Base-by-base conservation (phyloP, 2,329 filamentous ascomycete species). In the Diaporthe citriasiana region DNA sequence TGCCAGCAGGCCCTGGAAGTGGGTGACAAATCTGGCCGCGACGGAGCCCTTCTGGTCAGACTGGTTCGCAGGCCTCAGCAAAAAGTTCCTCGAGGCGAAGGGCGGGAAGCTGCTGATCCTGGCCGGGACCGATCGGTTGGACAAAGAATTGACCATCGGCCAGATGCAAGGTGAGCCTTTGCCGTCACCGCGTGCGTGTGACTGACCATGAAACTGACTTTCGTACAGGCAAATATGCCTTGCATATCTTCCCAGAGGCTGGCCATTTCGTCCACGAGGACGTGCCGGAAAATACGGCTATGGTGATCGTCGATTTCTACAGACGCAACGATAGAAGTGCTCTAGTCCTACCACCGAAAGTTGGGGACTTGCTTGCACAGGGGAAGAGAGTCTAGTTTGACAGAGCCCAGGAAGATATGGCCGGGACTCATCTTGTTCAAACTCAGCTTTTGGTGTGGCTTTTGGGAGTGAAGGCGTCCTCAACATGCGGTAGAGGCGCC, bases 201-300 rank as follows among this genome's bases (percentile, higher is more conserved):
- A n/a, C 15, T 3, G 35, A 35, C 19, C 25, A 59, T 76, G 40
- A 17, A 55, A 78, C 74, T 74, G 33, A 73, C 33, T 35, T 12
- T 40, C 4, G 3, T 22, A 6, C 75, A 91, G 93, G 95, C 7
- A 98, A 98, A 87, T 99, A 98, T 81, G 95, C 97, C 73, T 86
- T 99, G 59, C 94, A 98, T 78, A 95, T 99, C 9, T 94, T 98
- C 79, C 95, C 97, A 0, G 94, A 98, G 81, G 95, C 97, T 1
- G 97, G 97, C 0, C 97, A 99, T 82, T 99, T 99, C 80, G 91
- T 99, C 72, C 97, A 99, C 77, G 97, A 99, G 82, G 97, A 99
- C 82, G 89, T 96, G 66, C 95, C 97, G 0, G 93, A 95, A 80
- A 97, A 96, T 86, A 97, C 93, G 56, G 97, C 97, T 0, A 88